Percentiles rank a stretch among this genome's conserved stretches.
Conservation (phyloP, 2,329 filamentous ascomycete genomes). For the Salinomyces thailandicus region DNA sequence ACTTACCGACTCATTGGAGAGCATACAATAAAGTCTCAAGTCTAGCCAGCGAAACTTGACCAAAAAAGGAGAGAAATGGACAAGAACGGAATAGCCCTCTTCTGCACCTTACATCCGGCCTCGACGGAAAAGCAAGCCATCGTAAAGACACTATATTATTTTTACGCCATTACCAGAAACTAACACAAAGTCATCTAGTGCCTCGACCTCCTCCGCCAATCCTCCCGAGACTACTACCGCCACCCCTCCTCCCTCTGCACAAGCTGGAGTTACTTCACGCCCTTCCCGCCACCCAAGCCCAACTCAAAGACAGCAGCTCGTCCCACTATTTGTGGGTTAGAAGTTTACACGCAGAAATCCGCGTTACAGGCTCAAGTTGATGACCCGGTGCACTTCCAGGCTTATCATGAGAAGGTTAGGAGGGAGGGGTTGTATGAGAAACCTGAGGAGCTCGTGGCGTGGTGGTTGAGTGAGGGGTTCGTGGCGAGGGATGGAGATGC, state of each 20-base stretch:
- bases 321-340: conserved; percentile 15
- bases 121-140: conserved; percentile 14
- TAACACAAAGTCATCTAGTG: no score
- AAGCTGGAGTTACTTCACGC: conserved; percentile 12
- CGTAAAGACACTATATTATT: conserved; percentile 4
- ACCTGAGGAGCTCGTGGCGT: conserved; percentile 16
- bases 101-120: conserved; percentile 17
- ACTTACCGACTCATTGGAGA: no score
- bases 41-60: no score
- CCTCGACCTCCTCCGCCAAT: conserved; percentile 14
- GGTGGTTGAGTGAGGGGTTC: conserved; percentile 17
- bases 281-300: conserved; percentile 9
- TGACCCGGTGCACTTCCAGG: conserved; percentile 19
- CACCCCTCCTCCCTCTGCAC: conserved; percentile 14
- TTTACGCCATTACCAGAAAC: background rate
- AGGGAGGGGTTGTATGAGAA: conserved; percentile 14
- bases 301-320: background rate
- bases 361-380: conserved; percentile 17
- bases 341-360: conserved; percentile 18
- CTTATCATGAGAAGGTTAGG: conserved; percentile 14
- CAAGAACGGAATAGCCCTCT: conserved; percentile 12
- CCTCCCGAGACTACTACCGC: conserved; percentile 18
- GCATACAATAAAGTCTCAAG: no score
- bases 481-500: conserved; percentile 9
- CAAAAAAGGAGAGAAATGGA: no score